These are phyloP conservation scores for Vitis amurensis DNA, from an alignment of 164 flowering plant species.

Conservation along the genomic window DNA sequence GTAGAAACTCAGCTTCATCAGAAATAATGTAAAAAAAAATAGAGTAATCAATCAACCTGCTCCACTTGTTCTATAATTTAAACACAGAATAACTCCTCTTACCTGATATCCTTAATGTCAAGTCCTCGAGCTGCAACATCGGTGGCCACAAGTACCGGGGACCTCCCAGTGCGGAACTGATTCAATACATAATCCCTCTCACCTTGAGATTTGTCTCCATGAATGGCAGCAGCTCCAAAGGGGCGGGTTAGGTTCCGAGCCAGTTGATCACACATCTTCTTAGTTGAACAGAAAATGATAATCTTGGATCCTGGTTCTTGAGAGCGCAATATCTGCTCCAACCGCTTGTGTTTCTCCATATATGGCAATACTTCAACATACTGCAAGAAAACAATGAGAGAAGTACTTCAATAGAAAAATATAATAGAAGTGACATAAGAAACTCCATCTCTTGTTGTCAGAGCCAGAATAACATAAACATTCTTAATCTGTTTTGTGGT, in stretches of 20 bases:
- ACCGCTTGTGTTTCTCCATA: constrained; percentile 70
- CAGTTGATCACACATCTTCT: constrained; percentile 90
- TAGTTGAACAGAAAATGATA: constrained; percentile 84
- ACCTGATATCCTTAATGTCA: constrained; percentile 92
- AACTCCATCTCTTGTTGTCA: no score
- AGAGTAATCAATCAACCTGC: no score
- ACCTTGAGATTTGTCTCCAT: constrained; percentile 88
- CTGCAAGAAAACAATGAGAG: constrained; percentile 30
- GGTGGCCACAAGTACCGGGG: constrained; percentile 87
- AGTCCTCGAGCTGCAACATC: constrained; percentile 96
- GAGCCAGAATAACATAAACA: background rate
- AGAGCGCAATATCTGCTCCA: constrained; percentile 82
- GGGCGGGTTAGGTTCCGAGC: constrained; percentile 60
- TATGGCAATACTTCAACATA: constrained; percentile 63
- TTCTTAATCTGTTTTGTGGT: background rate
- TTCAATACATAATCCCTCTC: constrained; percentile 80
- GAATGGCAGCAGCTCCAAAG: constrained; percentile 90
- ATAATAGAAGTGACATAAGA: no score
- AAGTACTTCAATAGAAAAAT: background rate
- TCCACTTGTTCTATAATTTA: no score
- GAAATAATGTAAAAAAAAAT: no score
- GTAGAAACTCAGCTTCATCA: no score
- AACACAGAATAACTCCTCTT: background rate
- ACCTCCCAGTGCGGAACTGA: constrained; percentile 72
- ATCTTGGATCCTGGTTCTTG: constrained; percentile 87